Base-by-base conservation (phyloP, 2,329 filamentous ascomycete species). In the Epichloe scottii region DNA sequence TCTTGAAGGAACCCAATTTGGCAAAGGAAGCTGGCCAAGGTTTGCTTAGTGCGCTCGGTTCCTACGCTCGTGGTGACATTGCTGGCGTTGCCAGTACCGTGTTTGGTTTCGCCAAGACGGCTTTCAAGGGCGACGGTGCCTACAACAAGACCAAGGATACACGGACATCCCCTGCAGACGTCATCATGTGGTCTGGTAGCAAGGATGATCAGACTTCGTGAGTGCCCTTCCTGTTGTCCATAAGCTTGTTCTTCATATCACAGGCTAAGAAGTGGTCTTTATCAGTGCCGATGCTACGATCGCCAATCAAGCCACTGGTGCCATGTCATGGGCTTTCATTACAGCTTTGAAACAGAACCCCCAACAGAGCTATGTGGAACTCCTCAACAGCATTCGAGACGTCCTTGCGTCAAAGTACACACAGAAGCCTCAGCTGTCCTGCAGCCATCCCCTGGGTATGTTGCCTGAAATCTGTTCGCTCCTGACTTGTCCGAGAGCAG, bases 281-380 rank as follows among this genome's bases (percentile, higher is more conserved):
- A 15, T 17, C 48, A 95, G 89, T 53, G 87, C 89, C 70, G 93
- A 98, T 67, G 90, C 93, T 12, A 87, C 82, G 30, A 96, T 97
- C 58, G 81, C 78, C 42, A 82, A 88, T 51, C 79, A 96, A 70
- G 91, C 93, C 35, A 98, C 93, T 0, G 93, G 93, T 51, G 93
- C 93, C 67, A 97, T 98, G 93, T 95, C 89, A 3, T 96, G 87
- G 82, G 93, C 93, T 2, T 98, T 98, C 67, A 93, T 98, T 67
- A 82, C 78, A 1, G 85, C 90, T 19, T 77, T 97, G 62, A 90
- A 87, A 75, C 89, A 90, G 73, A 95, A 95, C 64, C 89, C 89
- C 1, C 85, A 95, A 65, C 93, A 97, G 73, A 95, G 86, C 71
- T 98, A 98, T 64, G 87, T 97, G 48, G 84, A 96, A 73, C 74